Evolutionary conservation across 2,329 filamentous ascomycete genomes (phyloP).

Genomic region (Ceratocystis destructans): DNA sequence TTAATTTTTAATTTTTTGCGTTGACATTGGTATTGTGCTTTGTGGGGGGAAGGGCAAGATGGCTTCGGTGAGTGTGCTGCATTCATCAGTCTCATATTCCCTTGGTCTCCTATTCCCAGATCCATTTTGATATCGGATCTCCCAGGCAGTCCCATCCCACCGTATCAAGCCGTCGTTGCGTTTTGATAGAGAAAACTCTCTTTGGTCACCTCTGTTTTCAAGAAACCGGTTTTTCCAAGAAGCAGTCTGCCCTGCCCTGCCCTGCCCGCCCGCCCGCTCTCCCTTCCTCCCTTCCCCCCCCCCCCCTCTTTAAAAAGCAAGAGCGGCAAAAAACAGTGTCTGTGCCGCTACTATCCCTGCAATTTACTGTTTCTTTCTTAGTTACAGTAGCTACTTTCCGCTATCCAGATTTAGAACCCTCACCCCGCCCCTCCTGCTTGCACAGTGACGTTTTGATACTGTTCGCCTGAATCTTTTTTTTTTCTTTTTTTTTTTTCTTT

Average conservation of each 20-base stretch:
- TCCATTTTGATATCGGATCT: too few species aligned
- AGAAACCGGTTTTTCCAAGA: slow-evolving; percentile 1
- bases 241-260: too few species aligned
- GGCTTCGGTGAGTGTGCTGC: too few species aligned
- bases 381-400: slow-evolving; percentile 3
- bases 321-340: neutral
- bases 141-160: too few species aligned
- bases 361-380: neutral
- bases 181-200: too few species aligned
- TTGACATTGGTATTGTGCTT: neutral
- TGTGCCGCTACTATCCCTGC: neutral
- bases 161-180: too few species aligned
- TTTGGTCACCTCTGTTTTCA: neutral
- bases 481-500: neutral
- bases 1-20: neutral
- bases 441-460: neutral
- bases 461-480: neutral
- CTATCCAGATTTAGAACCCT: slow-evolving; percentile 7
- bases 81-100: too few species aligned
- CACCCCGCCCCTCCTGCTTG: slow-evolving; percentile 3
- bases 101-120: too few species aligned
- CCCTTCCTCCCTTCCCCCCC: neutral
- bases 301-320: neutral
- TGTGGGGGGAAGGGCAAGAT: neutral
- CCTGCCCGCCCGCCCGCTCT: too few species aligned